phyloP scores from a whole-genome alignment of 1,284 basidiomycete species.

The Heimioporus retisporus region DNA sequence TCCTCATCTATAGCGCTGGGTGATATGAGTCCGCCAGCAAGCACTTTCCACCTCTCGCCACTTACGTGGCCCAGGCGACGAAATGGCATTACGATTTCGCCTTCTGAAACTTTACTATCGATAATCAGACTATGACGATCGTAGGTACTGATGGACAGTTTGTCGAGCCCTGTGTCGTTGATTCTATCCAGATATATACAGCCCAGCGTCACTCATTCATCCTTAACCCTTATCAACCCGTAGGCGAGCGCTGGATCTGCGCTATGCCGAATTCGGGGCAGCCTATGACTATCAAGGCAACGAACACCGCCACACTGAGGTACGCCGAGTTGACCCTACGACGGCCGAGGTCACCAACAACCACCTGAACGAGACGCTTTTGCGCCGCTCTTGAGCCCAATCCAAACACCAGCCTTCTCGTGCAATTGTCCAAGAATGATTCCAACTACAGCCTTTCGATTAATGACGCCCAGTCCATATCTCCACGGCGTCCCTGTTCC shows the following conservation, averaged over 20 bases:
- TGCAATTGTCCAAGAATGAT: conserved; percentile 29
- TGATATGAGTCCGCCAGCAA: conserved; percentile 33
- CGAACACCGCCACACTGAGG: conserved; percentile 46
- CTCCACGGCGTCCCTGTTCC: conserved; percentile 55
- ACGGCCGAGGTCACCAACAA: conserved; percentile 18
- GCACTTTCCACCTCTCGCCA: conserved; percentile 43
- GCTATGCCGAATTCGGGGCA: conserved; percentile 20
- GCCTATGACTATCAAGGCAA: conserved; percentile 19
- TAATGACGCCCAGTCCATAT: conserved; percentile 42
- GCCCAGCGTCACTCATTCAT: conserved; percentile 51
- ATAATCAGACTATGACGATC: conserved; percentile 46
- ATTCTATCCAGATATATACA: conserved; percentile 42
- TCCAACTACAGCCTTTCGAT: conserved; percentile 29
- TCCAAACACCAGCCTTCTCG: conserved; percentile 41
- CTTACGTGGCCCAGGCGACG: conserved; percentile 34
- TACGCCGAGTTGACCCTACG: conserved; percentile 46
- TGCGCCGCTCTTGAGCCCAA: conserved; percentile 38
- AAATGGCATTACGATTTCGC: conserved; percentile 48
- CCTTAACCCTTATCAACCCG: conserved; percentile 39
- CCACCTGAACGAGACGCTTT: conserved; percentile 39
- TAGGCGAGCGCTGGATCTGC: conserved; percentile 43
- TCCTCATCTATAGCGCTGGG: conserved; percentile 60
- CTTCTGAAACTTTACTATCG: conserved; percentile 52
- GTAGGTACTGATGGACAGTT: conserved; percentile 53
- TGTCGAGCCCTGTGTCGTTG: conserved; percentile 43